Percentiles rank a stretch among this genome's conserved stretches.
These are phyloP conservation scores for Ploettnerulaceae sp. DNA, from an alignment of 2,329 filamentous ascomycete species.

Conservation along the genomic window DNA sequence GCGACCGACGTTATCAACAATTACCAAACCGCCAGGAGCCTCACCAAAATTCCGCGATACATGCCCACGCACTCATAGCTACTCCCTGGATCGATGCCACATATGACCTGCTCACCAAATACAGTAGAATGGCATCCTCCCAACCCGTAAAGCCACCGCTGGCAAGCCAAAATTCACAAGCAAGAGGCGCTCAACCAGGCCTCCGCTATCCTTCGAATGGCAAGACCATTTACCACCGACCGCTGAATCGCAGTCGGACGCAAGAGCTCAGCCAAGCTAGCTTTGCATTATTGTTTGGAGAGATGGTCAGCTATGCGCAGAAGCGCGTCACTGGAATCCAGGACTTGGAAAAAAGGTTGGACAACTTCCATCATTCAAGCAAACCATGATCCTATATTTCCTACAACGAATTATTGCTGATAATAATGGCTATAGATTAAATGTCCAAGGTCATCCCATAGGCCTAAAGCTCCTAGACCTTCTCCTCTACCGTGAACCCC, in stretches of 20 bases:
- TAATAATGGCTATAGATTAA: conserved; percentile 55
- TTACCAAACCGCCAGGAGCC: not conserved
- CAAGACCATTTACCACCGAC: conserved; percentile 97
- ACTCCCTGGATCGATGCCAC: conserved; percentile 8
- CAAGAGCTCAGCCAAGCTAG: conserved; percentile 86
- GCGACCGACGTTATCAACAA: no score
- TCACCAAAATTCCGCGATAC: conserved; percentile 8
- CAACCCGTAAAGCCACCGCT: conserved; percentile 30
- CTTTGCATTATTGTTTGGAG: conserved; percentile 93
- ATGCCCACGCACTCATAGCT: conserved; percentile 5
- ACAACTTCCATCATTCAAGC: not conserved
- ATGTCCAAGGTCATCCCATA: conserved; percentile 87
- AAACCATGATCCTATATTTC: not conserved
- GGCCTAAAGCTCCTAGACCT: conserved; percentile 94
- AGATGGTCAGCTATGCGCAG: conserved; percentile 96
- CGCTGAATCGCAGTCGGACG: conserved; percentile 83
- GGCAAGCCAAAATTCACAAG: conserved; percentile 18
- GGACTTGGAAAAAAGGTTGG: conserved; percentile 84
- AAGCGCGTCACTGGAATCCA: conserved; percentile 85
- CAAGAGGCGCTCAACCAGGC: conserved; percentile 43
- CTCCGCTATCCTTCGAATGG: conserved; percentile 87
- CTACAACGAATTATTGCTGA: not conserved
- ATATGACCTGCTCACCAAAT: conserved; percentile 6
- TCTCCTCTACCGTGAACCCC: conserved; percentile 75
- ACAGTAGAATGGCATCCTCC: conserved; percentile 32